phyloP scores from a whole-genome alignment of 208 protist species.

The Trypanosoma conorhini region DNA sequence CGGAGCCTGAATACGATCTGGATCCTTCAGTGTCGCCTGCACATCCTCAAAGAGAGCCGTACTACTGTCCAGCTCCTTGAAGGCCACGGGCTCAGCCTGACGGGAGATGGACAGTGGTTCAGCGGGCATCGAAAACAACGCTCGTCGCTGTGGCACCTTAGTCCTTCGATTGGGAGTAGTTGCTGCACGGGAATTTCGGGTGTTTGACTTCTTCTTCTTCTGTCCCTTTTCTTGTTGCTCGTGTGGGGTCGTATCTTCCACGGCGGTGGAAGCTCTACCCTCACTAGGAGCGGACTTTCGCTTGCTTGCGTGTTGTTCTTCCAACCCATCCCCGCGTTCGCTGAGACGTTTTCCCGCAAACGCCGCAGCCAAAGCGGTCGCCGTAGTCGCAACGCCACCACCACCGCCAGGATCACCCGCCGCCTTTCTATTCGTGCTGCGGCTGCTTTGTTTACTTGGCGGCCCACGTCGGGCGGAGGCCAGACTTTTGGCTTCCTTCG shows the following conservation, averaged over 20 bases:
- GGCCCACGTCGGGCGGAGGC: neutral
- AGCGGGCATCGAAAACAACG: slow-evolving; percentile 47
- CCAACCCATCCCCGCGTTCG: neutral
- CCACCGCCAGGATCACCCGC: slow-evolving; percentile 12
- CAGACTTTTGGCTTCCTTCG: slow-evolving; percentile 36
- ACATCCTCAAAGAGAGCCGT: slow-evolving; percentile 52
- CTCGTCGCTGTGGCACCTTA: slow-evolving; percentile 22
- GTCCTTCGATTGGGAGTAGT: neutral
- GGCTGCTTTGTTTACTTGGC: slow-evolving; percentile 10
- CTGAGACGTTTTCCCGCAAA: slow-evolving; percentile 15
- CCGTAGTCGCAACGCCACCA: neutral
- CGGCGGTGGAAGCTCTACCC: neutral
- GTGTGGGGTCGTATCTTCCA: neutral
- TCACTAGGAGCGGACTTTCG: neutral
- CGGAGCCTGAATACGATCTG: slow-evolving; percentile 82
- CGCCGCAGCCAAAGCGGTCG: neutral
- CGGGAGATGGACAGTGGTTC: neutral
- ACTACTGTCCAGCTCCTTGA: slow-evolving; percentile 37
- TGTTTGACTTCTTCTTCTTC: slow-evolving; percentile 13
- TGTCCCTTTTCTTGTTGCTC: neutral
- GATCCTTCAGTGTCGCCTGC: slow-evolving; percentile 56
- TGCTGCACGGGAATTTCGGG: neutral
- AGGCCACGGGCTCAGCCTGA: slow-evolving; percentile 29
- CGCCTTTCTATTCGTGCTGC: neutral
- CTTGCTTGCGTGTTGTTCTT: neutral